Evolutionary conservation across 306 rosid genomes (phyloP), one percentile per base, ranked within the genome.

Genomic region (Hippophae gyantsensis): DNA sequence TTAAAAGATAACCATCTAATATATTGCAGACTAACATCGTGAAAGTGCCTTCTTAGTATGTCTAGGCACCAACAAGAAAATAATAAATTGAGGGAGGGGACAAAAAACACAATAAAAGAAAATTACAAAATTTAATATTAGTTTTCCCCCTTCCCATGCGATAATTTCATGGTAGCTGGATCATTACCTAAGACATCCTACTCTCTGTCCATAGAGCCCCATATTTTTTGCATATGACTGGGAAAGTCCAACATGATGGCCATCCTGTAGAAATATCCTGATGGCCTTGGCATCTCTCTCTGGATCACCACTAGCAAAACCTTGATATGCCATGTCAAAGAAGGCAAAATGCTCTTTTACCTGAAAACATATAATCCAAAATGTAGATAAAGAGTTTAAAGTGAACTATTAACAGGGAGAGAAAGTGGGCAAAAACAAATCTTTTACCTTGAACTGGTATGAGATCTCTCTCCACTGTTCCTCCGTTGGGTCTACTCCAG

Each of bases 321-420:
- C 98, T 92, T 92, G 98, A 72, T 85, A 92, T 63, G 98, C 98
- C 96, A 87, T 87, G 83, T 92, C 98, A 75, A 92, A 92, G 74
- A 92, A 80, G 65, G 98, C 76, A 70, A 87, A 85, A 78, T 87
- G 98, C 56, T 88, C 89, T 72, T 88, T 92, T 48, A 72, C 84
- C 98, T 92, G 86, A 55, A 76, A 83, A 54, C 27, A 61, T 14
- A 52, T 53, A 57, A 63, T 47, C 47, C 44, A 61, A 42, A 2
- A 52, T 47, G 62, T 60, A 68, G 58, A 13, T 43, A 43, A 60
- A 43, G 43, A 26, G 26, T 43, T 48, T 67, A 18, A 71, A 52
- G 5, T 42, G 4, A n/a, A 54, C 52, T 49, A 43, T 8, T n/a
- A 14, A 43, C 45, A 18, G 13, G 54, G 45, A 41, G 50, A 66